Evolutionary conservation across 495 filamentous ascomycete genomes (phyloP).

Genomic region (Aspergillus kassunensis): DNA sequence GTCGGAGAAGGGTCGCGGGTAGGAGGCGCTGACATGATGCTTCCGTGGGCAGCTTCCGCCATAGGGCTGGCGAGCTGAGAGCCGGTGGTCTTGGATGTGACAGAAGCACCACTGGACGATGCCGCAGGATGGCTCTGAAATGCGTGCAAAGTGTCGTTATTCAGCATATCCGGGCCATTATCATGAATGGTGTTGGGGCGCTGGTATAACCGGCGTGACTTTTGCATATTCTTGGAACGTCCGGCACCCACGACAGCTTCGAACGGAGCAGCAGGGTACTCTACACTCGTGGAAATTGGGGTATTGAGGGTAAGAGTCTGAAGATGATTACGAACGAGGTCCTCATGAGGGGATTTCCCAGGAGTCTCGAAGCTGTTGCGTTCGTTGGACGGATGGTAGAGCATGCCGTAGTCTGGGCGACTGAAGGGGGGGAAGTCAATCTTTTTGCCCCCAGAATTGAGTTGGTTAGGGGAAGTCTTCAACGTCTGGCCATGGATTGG

Average conservation of each 20-base stretch:
- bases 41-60: conserved; percentile 7
- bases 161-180: neutral
- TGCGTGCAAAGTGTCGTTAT: conserved; percentile 6
- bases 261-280: conserved; percentile 11
- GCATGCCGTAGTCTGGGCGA: conserved; percentile 13
- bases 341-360: conserved; percentile 14
- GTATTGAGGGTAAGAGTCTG: conserved; percentile 18
- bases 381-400: conserved; percentile 8
- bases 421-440: conserved; percentile 22
- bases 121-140: conserved; percentile 3
- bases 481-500: conserved; percentile 7
- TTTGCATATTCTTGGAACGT: conserved; percentile 17
- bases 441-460: conserved; percentile 11
- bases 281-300: conserved; percentile 2
- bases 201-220: conserved; percentile 25
- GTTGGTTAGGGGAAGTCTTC: conserved; percentile 7
- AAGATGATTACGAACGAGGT: conserved; percentile 16
- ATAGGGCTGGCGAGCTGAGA: conserved; percentile 17
- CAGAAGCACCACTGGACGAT: conserved; percentile 13
- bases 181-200: conserved; percentile 9
- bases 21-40: conserved; percentile 15
- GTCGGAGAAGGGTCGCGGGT: conserved; percentile 20
- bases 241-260: conserved; percentile 7
- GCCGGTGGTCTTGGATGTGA: conserved; percentile 12
- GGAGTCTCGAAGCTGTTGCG: conserved; percentile 6